Evolutionary conservation across 106 monocot genomes (phyloP).

Genomic region (Triglochin maritima): DNA sequence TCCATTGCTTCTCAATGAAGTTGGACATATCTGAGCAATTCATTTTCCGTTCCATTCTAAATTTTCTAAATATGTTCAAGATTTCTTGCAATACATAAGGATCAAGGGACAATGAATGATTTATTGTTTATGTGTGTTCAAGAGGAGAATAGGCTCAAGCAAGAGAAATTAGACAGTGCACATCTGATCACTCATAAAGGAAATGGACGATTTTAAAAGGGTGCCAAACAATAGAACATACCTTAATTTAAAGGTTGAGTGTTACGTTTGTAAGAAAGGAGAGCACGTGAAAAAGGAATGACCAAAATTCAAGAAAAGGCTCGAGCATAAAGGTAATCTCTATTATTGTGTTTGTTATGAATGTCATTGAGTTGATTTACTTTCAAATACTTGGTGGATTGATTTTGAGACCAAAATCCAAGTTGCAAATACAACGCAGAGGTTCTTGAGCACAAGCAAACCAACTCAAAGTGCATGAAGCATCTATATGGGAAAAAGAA

Average conservation of each 20-base stretch:
- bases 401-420: constrained; percentile 18
- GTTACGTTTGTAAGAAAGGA: constrained; percentile 10
- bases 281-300: constrained; percentile 14
- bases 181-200: too few relatives aligned
- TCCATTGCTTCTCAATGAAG: too few relatives aligned
- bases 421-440: constrained; percentile 17
- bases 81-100: too few relatives aligned
- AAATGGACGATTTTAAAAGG: not conserved
- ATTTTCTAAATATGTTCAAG: too few relatives aligned
- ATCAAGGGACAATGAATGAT: too few relatives aligned
- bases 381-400: constrained; percentile 15
- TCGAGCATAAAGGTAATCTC: constrained; percentile 8
- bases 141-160: not conserved
- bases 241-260: not conserved
- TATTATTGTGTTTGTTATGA: constrained; percentile 8
- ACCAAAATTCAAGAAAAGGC: constrained; percentile 1
- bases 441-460: constrained; percentile 2
- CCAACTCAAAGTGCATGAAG: constrained; percentile 5
- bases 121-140: too few relatives aligned
- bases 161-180: not conserved
- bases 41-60: too few relatives aligned
- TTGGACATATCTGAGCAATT: too few relatives aligned
- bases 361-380: constrained; percentile 9
- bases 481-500: constrained; percentile 10
- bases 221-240: not conserved